phyloP scores from a whole-genome alignment of 176 grass and related monocot species.

The Musa itinerans region DNA sequence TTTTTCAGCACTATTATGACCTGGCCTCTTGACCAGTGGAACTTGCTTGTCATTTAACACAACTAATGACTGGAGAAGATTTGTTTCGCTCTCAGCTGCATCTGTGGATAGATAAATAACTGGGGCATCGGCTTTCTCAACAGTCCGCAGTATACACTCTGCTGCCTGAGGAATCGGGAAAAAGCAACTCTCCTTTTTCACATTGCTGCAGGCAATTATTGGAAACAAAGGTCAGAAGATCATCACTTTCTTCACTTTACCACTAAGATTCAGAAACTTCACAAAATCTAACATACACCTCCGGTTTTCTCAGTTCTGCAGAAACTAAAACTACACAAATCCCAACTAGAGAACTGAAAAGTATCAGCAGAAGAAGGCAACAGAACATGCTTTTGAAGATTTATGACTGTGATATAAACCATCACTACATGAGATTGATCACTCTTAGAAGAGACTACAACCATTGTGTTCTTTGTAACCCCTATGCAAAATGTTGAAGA shows the following conservation, averaged over 20 bases:
- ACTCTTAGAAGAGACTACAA: neutral
- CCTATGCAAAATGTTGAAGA: neutral
- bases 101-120: conserved; percentile 87
- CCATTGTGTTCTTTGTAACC: neutral
- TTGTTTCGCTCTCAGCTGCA: conserved; percentile 66
- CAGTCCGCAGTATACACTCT: conserved; percentile 54
- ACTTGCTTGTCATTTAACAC: conserved; percentile 60
- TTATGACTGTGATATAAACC: too few relatives aligned
- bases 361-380: neutral
- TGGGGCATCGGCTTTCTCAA: conserved; percentile 63
- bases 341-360: neutral
- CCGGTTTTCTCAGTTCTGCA: neutral
- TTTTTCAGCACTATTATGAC: conserved; percentile 61
- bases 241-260: neutral
- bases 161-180: conserved; percentile 91
- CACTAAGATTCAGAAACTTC: neutral
- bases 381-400: too few relatives aligned
- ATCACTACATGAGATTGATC: too few relatives aligned
- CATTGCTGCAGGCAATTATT: conserved; percentile 46
- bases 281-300: neutral
- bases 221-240: conserved; percentile 9
- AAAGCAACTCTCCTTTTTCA: conserved; percentile 91
- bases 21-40: conserved; percentile 74
- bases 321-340: neutral
- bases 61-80: conserved; percentile 64